Percentiles rank a stretch among this genome's conserved stretches.
Evolutionary conservation across 176 grass and related monocot species (phyloP).

Genomic region (Eragrostis nindensis): DNA sequence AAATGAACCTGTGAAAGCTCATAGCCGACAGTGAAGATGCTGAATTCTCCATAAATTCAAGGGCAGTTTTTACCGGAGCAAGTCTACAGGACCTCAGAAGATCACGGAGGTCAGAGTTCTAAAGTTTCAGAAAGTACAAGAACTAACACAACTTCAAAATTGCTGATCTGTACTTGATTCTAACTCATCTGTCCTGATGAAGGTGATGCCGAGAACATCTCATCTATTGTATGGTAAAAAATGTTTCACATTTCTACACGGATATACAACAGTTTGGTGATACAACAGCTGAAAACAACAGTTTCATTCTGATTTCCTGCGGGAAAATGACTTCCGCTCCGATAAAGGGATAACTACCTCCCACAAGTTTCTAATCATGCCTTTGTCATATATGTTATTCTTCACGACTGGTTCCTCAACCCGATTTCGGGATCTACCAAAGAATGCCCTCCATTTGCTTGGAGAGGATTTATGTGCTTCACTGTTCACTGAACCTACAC

Average conservation of each 20-base stretch:
- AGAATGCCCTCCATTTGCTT: constrained; percentile 81
- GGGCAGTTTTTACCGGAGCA: too few species aligned
- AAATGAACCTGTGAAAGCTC: neutral
- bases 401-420: constrained; percentile 58
- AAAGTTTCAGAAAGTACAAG: neutral
- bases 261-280: constrained; percentile 49
- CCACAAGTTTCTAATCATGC: constrained; percentile 68
- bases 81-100: neutral
- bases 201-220: constrained; percentile 9
- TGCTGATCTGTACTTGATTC: neutral
- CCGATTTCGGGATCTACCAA: constrained; percentile 43
- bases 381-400: constrained; percentile 85
- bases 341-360: constrained; percentile 88
- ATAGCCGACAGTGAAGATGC: neutral
- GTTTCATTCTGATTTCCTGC: constrained; percentile 60
- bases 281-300: constrained; percentile 31
- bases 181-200: constrained; percentile 5
- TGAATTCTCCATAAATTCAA: neutral
- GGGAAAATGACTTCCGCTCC: constrained; percentile 57
- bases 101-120: neutral
- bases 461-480: constrained; percentile 34
- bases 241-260: constrained; percentile 20
- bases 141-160: neutral
- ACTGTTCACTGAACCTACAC: constrained; percentile 36
- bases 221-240: neutral